Evolutionary conservation across 2,329 filamentous ascomycete genomes (phyloP), one percentile per base, ranked within the genome.

Genomic region (Cladosporium sp.): DNA sequence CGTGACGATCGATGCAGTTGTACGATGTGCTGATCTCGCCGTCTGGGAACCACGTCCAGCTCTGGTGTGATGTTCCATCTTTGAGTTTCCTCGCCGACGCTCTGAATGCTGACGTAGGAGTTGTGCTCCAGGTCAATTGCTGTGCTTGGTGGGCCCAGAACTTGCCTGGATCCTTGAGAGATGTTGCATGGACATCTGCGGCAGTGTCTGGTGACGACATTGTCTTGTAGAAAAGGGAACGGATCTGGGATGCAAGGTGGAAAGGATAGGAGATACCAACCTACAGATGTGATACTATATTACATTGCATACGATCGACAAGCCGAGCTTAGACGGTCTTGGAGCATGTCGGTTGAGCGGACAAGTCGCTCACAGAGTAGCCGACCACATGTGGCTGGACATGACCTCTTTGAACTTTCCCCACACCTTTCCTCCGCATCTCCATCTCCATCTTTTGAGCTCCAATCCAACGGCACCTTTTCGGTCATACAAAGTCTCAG

Each of bases 1-100:
- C 91, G 74, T 97, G 92, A 14, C 92, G 82, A 74, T 96, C 92
- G 14, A 97, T 78, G 71, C 91, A 95, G 72, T 97, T 97, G 78
- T 91, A 96, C 65, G 89, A 91, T 0, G 91, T 96, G 39, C 89
- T 94, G 66, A 97, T 89, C 76, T 94, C 86, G 62, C 92, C 93
- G 63, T 86, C 90, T 0, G 89, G 84, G 66, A 96, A 97, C 93
- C 93, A 97, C 63, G 85, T 84, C 92, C 92, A 97, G 69, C 88
- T 86, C 42, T 85, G 81, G 70, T 96, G 87, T 15, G 79, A 77
- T n/a, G 79, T 75, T 58, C 86, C 86, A 63, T 76, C 82, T 55
- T 79, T 74, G 3, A 94, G 78, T 7, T 78, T 84, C 74, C 89
- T 92, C 50, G 80, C 84, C 19, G 79, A 82, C 39, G 76, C 78